These are phyloP conservation scores for Discostella stelligeroides DNA, from an alignment of 108 stramenopile species.

Conservation along the genomic window DNA sequence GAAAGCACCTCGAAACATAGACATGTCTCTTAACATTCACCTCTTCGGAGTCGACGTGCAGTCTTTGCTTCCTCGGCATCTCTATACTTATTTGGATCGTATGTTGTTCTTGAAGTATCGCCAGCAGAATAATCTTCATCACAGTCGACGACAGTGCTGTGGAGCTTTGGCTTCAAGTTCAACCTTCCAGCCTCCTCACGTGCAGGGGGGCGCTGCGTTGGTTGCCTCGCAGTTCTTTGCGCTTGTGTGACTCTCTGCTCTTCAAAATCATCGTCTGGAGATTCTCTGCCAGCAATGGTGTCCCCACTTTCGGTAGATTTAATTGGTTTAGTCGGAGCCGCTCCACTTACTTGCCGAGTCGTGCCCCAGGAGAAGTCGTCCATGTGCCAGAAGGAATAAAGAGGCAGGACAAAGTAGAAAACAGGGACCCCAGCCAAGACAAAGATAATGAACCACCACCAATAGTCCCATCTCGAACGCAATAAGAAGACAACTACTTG, in stretches of 20 bases:
- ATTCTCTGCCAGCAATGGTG: constrained; percentile 25
- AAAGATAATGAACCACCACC: constrained; percentile 65
- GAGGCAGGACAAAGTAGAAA: constrained; percentile 61
- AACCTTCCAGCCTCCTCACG: constrained; percentile 17
- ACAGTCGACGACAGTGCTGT: constrained; percentile 21
- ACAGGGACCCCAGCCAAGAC: constrained; percentile 56
- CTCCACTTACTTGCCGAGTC: constrained; percentile 49
- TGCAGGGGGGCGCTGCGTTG: neutral
- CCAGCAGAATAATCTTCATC: constrained; percentile 18
- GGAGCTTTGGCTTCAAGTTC: constrained; percentile 23
- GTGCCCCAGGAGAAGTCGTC: constrained; percentile 69
- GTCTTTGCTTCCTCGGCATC: constrained; percentile 43
- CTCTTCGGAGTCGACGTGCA: constrained; percentile 36
- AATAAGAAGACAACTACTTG: constrained; percentile 55
- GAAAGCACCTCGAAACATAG: no score
- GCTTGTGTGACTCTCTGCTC: constrained; percentile 3
- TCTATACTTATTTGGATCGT: constrained; percentile 43
- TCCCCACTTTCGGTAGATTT: constrained; percentile 22
- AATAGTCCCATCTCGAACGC: constrained; percentile 56
- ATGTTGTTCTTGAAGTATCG: constrained; percentile 38
- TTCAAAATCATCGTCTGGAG: constrained; percentile 22
- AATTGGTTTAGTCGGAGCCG: neutral
- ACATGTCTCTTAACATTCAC: constrained; percentile 31
- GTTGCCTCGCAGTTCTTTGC: neutral
- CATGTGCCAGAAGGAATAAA: constrained; percentile 68